Base-by-base conservation (phyloP, 129 eudicot species). In the Daucus carota region DNA sequence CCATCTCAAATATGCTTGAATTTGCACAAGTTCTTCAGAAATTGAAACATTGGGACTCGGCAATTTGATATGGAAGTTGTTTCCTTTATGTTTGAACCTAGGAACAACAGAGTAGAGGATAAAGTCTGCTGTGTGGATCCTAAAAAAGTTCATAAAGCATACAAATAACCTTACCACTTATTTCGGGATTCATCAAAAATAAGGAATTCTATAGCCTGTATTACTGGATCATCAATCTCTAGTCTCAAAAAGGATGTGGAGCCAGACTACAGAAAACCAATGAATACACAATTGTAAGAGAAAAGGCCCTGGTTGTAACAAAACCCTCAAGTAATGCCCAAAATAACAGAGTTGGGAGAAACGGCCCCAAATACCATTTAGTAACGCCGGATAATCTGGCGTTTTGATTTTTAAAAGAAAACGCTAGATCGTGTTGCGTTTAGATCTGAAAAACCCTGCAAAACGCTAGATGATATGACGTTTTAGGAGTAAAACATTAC, bases 1-100 rank as follows among this genome's bases (percentile, higher is more conserved):
- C 98, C 98, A 93, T 76, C 98, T 89, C 80, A 93, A 76, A 75
- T 90, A 93, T 75, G 98, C 91, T 83, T 93, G 98, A 83, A 91
- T 73, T 75, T 93, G 97, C 57, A 93, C 98, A 82, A 93, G 96
- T 74, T 93, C 97, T 76, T 93, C 98, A 45, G 98, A 92, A 79
- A 93, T 81, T 45, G 83, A 78, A 48, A 89, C 76, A 59, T 82
- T 70, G 75, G 85, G 81, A 59, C 59, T 79, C 38, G 97, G 89
- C 78, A 92, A 69, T 80, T 84, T 78, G 40, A 92, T 52, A 76
- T 77, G 79, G 73, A 92, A 89, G 83, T 92, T 92, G 34, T 81
- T 87, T 45, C 91, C 96, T 81, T 89, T 86, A 81, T 89, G 75
- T 81, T 92, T 92, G 81, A 85, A 87, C 97, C 97, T 92, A 75